Percentiles rank a stretch among this genome's conserved stretches.
Conservation (phyloP, 768 basidiomycete genomes). For the Mycena epipterygia region DNA sequence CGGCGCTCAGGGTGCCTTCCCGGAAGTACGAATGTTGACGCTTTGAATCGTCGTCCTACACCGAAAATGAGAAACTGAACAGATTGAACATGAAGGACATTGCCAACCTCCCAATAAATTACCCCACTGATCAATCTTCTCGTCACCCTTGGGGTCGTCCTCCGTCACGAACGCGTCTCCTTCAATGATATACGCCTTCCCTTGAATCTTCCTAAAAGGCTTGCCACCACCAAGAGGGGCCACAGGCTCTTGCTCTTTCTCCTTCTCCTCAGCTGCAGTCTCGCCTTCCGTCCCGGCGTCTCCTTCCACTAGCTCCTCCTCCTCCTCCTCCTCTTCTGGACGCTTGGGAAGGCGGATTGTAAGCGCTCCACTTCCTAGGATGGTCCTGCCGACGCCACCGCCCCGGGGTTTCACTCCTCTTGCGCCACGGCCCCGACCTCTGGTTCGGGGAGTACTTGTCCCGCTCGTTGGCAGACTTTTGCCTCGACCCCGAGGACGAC, state of each 20-base stretch:
- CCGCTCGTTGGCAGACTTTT: slow-evolving; percentile 39
- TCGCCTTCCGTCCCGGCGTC: slow-evolving; percentile 54
- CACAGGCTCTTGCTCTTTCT: slow-evolving; percentile 54
- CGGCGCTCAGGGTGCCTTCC: slow-evolving; percentile 85
- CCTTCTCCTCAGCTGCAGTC: slow-evolving; percentile 44
- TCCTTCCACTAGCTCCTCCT: slow-evolving; percentile 52
- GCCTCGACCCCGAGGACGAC: slow-evolving; percentile 55
- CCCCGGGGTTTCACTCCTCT: slow-evolving; percentile 17
- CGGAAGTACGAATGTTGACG: slow-evolving; percentile 89
- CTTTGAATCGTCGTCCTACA: slow-evolving; percentile 89
- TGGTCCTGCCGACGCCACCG: slow-evolving; percentile 16
- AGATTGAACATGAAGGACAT: slow-evolving; percentile 39
- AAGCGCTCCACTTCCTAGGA: slow-evolving; percentile 36
- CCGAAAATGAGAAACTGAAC: slow-evolving; percentile 6
- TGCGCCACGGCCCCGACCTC: slow-evolving; percentile 48
- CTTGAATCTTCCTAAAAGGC: slow-evolving; percentile 81
- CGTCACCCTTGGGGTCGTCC: slow-evolving; percentile 88
- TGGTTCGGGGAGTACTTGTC: slow-evolving; percentile 30
- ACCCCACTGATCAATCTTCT: slow-evolving; percentile 91
- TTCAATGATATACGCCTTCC: slow-evolving; percentile 81
- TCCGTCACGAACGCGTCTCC: slow-evolving; percentile 92
- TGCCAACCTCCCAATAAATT: slow-evolving; percentile 88
- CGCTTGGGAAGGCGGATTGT: slow-evolving; percentile 40
- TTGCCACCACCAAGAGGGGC: slow-evolving; percentile 69
- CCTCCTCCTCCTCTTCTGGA: slow-evolving; percentile 51